Conservation (phyloP, 768 basidiomycete genomes). For the Polyporus arcularius region DNA sequence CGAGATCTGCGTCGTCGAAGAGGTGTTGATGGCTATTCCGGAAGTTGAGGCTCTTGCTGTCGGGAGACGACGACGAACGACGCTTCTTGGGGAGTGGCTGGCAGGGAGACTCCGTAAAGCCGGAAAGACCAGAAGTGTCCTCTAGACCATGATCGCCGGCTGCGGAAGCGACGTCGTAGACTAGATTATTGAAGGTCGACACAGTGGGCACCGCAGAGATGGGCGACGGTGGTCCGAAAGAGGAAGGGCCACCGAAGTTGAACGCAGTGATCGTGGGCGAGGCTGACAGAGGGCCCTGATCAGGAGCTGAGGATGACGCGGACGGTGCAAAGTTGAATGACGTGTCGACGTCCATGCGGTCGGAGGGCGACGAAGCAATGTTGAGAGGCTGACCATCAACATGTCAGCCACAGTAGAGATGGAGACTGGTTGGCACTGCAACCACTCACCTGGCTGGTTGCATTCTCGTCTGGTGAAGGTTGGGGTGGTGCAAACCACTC, state of each 20-base stretch:
- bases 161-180: constrained; percentile 59
- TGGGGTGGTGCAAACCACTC: constrained; percentile 51
- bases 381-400: constrained; percentile 34
- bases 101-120: constrained; percentile 44
- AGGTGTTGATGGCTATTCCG: constrained; percentile 17
- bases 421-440: constrained; percentile 6
- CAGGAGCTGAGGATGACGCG: constrained; percentile 31
- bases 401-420: constrained; percentile 20
- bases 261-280: constrained; percentile 27
- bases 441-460: constrained; percentile 33
- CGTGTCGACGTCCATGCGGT: constrained; percentile 81
- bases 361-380: constrained; percentile 51
- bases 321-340: constrained; percentile 39
- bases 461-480: constrained; percentile 31
- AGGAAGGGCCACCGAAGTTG: constrained; percentile 16
- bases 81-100: constrained; percentile 37
- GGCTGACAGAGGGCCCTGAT: constrained; percentile 30
- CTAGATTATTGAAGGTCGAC: constrained; percentile 58
- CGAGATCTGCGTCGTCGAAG: constrained; percentile 30
- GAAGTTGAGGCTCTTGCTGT: constrained; percentile 7
- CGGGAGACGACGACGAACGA: constrained; percentile 35
- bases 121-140: constrained; percentile 13
- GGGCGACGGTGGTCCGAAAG: constrained; percentile 27
- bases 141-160: constrained; percentile 26
- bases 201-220: constrained; percentile 54